Evolutionary conservation across 202 grass and related monocot genomes (phyloP), one percentile per base, ranked within the genome.

Genomic region (Setaria italica): DNA sequence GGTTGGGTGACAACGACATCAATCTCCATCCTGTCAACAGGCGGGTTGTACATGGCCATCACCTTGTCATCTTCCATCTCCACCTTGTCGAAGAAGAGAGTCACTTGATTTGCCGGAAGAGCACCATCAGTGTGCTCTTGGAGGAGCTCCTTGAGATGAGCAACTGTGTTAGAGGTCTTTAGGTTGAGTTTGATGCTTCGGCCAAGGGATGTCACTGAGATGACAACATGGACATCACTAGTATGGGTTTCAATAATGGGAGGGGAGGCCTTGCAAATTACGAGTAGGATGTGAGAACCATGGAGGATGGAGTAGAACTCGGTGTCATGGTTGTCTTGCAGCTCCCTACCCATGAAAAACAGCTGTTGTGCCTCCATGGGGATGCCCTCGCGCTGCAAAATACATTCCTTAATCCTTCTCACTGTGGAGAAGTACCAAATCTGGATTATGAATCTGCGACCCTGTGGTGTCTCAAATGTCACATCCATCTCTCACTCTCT

Each of bases 351-450:
- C 68, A 30, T 71, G 68, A 71, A 71, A 6, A 71, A 71, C 20
- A 71, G 68, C 5, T 48, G 43, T 25, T 71, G 68, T 14, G 67
- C 9, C 68, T 71, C 68, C 43, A 71, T 21, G n/a, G 68, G 68
- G 20, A 71, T 71, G 42, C 42, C 68, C 43, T 71, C 11, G 33
- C 76, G 58, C 35, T 62, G 48, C 3, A 57, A 62, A 53, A 92
- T 53, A 17, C 25, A 55, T 55, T 92, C 79, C 74, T 89, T 92
- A 19, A 92, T 88, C 83, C 77, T 62, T 17, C 51, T 41, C 48
- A 88, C 78, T 6, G 78, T 88, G 50, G 83, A 84, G 29, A 88
- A 83, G 25, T 62, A 91, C 56, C 90, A 79, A 11, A 91, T 74
- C 82, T 91, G 86, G 9, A 91, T 55, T 11, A 3, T 47, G 72